Evolutionary conservation across 2,329 filamentous ascomycete genomes (phyloP).

Genomic region (Lasiodiplodia sp.): DNA sequence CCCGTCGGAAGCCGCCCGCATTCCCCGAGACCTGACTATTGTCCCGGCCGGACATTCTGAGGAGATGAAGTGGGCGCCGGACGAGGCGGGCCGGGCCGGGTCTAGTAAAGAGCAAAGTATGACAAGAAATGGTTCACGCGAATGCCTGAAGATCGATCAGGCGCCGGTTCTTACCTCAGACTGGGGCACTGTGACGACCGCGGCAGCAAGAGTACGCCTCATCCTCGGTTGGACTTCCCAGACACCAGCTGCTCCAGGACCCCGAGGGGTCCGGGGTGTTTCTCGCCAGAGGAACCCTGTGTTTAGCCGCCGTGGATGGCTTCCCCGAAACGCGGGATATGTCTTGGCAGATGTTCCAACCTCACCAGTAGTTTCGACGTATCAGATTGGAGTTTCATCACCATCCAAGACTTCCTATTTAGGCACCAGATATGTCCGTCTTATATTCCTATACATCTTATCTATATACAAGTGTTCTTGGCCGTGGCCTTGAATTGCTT

Average conservation of each 20-base stretch:
- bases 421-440: background rate
- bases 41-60: background rate
- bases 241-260: background rate
- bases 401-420: conserved; percentile 5
- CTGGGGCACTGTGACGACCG: background rate
- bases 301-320: conserved; percentile 16
- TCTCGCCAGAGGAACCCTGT: background rate
- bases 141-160: conserved; percentile 14
- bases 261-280: background rate
- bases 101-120: background rate
- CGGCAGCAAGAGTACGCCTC: conserved; percentile 6
- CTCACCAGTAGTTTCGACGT: conserved; percentile 9
- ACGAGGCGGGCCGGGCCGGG: conserved; percentile 20
- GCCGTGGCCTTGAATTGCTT: conserved; percentile 7
- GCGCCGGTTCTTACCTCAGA: background rate
- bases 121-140: background rate
- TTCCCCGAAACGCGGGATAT: conserved; percentile 14
- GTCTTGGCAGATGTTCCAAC: conserved; percentile 1
- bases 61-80: background rate
- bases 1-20: background rate
- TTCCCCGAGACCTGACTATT: conserved; percentile 1
- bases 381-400: conserved; percentile 19
- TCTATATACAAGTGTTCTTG: conserved; percentile 24
- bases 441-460: conserved; percentile 9
- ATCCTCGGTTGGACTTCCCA: conserved; percentile 22